These are phyloP conservation scores for Globisporangium mamillatum DNA, from an alignment of 352 stramenopile species.

Conservation along the genomic window DNA sequence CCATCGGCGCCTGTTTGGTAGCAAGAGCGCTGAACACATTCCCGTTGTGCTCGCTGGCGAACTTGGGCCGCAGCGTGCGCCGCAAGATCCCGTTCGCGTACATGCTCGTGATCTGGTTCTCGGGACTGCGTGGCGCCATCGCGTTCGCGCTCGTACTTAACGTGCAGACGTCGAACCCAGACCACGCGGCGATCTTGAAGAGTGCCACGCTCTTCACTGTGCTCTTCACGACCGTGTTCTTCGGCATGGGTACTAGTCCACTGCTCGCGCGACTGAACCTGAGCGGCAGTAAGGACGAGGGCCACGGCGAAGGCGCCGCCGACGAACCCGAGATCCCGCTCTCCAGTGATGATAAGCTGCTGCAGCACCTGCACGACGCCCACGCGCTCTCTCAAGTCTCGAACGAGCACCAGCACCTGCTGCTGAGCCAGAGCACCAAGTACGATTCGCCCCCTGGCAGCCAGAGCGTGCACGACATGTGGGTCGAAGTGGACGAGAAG, in stretches of 20 bases:
- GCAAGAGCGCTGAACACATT: conserved; percentile 37
- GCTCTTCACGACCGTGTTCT: conserved; percentile 50
- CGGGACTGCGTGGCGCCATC: conserved; percentile 76
- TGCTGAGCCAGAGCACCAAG: conserved; percentile 10
- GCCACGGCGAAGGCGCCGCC: background rate
- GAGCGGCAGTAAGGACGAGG: background rate
- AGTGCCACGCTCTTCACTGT: conserved; percentile 57
- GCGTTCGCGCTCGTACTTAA: conserved; percentile 67
- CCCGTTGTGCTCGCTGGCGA: conserved; percentile 35
- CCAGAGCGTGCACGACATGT: conserved; percentile 25
- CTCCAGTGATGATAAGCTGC: background rate
- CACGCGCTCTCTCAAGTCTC: background rate
- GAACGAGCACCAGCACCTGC: conserved; percentile 6
- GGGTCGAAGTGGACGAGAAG: conserved; percentile 34
- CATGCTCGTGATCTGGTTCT: conserved; percentile 75
- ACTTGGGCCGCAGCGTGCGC: conserved; percentile 19
- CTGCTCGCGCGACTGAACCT: conserved; percentile 28
- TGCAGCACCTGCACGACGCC: conserved; percentile 6
- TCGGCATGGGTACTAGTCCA: conserved; percentile 42
- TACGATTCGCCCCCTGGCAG: conserved; percentile 12
- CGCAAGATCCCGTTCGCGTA: conserved; percentile 36
- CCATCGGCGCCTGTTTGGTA: conserved; percentile 25
- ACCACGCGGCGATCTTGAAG: conserved; percentile 43
- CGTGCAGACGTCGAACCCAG: conserved; percentile 18
- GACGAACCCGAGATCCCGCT: background rate